Conservation (phyloP, 345 rosid species). For the Carallia brachiata region DNA sequence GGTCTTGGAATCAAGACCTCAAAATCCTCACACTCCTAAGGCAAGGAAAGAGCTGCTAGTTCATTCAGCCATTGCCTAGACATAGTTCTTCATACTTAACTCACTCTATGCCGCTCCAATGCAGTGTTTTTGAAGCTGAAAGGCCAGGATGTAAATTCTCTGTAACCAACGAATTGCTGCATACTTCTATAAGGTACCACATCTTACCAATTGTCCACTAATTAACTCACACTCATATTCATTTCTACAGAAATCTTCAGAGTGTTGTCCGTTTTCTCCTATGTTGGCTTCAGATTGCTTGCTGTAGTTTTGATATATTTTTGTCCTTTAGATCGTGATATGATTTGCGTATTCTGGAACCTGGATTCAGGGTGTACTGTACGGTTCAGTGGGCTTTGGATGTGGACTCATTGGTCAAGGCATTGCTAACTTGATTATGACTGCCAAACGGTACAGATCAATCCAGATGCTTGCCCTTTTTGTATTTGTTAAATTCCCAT, state of each 20-base stretch:
- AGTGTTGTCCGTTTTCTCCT: no score
- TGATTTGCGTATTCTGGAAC: background rate
- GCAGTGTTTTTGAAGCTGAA: conserved; percentile 84
- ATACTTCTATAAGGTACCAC: conserved; percentile 65
- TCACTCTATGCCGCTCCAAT: background rate
- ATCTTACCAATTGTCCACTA: no score
- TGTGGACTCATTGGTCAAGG: conserved; percentile 96
- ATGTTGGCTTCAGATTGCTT: no score
- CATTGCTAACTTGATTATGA: conserved; percentile 89
- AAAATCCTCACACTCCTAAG: background rate
- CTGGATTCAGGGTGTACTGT: conserved; percentile 66
- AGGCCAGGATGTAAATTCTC: conserved; percentile 77
- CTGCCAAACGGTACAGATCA: conserved; percentile 68
- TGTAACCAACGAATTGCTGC: conserved; percentile 66
- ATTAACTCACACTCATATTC: no score
- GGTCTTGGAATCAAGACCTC: background rate
- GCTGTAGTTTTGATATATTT: no score
- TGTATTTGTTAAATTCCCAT: background rate
- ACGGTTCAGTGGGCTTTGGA: conserved; percentile 86
- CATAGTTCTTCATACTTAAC: no score
- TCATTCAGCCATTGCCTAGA: no score
- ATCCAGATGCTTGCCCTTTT: background rate
- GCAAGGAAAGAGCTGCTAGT: no score
- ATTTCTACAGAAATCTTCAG: no score
- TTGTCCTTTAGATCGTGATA: no score